phyloP scores from a whole-genome alignment of 331 rosid species.

The Dryas integrifolia region DNA sequence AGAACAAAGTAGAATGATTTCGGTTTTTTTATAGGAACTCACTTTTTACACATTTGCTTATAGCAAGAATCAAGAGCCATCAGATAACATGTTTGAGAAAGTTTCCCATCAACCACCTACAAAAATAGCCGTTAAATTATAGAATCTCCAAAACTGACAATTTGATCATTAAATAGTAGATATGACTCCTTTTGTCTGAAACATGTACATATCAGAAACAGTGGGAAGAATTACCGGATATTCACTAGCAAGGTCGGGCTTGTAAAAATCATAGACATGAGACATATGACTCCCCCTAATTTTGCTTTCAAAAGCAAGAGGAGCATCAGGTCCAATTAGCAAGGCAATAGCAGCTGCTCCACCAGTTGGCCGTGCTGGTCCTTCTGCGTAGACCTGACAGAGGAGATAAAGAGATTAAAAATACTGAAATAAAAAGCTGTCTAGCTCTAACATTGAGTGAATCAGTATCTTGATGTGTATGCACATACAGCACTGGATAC shows the following conservation, averaged over 20 bases:
- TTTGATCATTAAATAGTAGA: conserved; percentile 19
- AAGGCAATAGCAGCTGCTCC: conserved; percentile 99
- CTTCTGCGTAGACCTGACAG: conserved; percentile 93
- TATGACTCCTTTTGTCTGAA: not conserved
- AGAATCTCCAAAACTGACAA: conserved; percentile 28
- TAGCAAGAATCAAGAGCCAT: conserved; percentile 96
- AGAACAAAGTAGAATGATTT: conserved; percentile 8
- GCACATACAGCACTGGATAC: not conserved
- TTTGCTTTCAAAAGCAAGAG: conserved; percentile 92
- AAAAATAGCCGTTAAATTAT: conserved; percentile 17
- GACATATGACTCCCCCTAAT: conserved; percentile 91
- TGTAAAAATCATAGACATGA: conserved; percentile 95
- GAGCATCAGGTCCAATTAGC: conserved; percentile 94
- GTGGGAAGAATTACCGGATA: conserved; percentile 69
- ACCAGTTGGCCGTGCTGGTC: conserved; percentile 98
- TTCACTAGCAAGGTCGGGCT: conserved; percentile 98
- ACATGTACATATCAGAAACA: not conserved
- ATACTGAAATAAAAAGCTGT: not conserved
- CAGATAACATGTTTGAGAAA: conserved; percentile 96
- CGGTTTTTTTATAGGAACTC: conserved; percentile 28
- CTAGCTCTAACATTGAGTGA: not conserved
- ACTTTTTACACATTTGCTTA: conserved; percentile 68
- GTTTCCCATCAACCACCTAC: conserved; percentile 98
- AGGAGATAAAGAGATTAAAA: conserved; percentile 14
- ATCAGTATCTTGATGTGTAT: not conserved